Evolutionary conservation across 2,329 filamentous ascomycete species (phyloP).

Genomic region (Pestalotiopsis sp.): DNA sequence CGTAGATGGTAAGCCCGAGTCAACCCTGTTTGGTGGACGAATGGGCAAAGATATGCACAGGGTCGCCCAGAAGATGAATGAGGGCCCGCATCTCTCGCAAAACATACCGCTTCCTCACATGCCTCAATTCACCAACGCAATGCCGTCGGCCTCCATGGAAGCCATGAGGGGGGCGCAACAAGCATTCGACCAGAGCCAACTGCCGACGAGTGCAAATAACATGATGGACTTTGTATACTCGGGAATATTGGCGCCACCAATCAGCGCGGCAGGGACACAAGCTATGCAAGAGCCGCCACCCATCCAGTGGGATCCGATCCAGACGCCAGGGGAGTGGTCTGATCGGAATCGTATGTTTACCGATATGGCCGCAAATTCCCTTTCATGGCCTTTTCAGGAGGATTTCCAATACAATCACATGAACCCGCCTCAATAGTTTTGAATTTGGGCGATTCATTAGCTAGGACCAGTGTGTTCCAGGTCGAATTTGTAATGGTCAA

Average conservation of each 20-base stretch:
- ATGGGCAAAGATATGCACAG: constrained; percentile 11
- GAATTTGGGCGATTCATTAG: not conserved
- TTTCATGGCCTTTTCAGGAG: constrained; percentile 1
- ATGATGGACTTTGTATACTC: constrained; percentile 13
- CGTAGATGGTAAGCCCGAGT: constrained; percentile 17
- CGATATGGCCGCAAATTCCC: constrained; percentile 7
- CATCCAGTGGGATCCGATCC: constrained; percentile 17
- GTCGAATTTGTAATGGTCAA: too few species aligned
- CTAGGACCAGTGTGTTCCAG: too few species aligned
- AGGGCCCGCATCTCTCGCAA: not conserved
- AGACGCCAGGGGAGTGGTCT: constrained; percentile 14
- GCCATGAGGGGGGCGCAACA: not conserved
- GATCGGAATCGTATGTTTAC: constrained; percentile 13
- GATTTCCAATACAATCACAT: not conserved
- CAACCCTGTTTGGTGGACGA: constrained; percentile 13
- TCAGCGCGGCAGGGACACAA: not conserved
- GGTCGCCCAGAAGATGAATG: constrained; percentile 1
- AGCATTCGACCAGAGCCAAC: not conserved
- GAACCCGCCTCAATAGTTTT: not conserved
- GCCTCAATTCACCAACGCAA: not conserved
- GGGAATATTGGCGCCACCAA: constrained; percentile 6
- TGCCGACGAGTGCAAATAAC: not conserved
- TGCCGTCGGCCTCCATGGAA: not conserved
- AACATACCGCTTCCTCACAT: not conserved
- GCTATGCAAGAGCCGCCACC: not conserved